Evolutionary conservation across 305 asterid species (phyloP).

Genomic region (Rubia balearica): DNA sequence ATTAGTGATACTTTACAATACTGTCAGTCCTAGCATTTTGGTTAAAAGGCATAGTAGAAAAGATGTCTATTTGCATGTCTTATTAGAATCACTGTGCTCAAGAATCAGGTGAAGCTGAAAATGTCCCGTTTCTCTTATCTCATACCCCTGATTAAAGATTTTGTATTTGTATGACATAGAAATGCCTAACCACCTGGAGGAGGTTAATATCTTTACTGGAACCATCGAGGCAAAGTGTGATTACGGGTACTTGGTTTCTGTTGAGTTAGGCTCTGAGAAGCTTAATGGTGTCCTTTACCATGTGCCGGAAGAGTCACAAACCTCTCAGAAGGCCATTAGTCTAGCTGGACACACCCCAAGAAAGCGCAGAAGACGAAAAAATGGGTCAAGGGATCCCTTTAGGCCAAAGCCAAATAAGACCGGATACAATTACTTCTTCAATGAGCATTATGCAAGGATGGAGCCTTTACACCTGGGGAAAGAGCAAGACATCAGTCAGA

Average conservation of each 20-base stretch:
- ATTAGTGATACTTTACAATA: no score
- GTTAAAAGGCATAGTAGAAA: background rate
- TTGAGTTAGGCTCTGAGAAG: conserved; percentile 55
- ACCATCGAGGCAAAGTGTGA: conserved; percentile 88
- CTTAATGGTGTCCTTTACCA: conserved; percentile 83
- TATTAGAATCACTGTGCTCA: background rate
- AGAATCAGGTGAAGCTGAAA: background rate
- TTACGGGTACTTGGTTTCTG: conserved; percentile 72
- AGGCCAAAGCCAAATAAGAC: conserved; percentile 71
- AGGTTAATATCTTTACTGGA: conserved; percentile 58
- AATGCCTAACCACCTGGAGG: conserved; percentile 38
- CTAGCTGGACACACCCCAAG: conserved; percentile 29
- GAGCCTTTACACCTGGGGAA: conserved; percentile 40
- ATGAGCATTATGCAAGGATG: conserved; percentile 72
- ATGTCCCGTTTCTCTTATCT: background rate
- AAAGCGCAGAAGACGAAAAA: conserved; percentile 45
- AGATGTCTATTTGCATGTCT: background rate
- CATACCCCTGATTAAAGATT: background rate
- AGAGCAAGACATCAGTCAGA: background rate
- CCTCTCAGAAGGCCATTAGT: conserved; percentile 27
- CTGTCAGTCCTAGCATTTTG: background rate
- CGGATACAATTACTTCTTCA: conserved; percentile 86
- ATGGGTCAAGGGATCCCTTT: conserved; percentile 50
- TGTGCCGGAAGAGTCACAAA: conserved; percentile 30
- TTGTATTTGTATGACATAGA: conserved; percentile 35